These are phyloP conservation scores for Leccinum arenicola DNA, from an alignment of 768 basidiomycete genomes.

Conservation along the genomic window DNA sequence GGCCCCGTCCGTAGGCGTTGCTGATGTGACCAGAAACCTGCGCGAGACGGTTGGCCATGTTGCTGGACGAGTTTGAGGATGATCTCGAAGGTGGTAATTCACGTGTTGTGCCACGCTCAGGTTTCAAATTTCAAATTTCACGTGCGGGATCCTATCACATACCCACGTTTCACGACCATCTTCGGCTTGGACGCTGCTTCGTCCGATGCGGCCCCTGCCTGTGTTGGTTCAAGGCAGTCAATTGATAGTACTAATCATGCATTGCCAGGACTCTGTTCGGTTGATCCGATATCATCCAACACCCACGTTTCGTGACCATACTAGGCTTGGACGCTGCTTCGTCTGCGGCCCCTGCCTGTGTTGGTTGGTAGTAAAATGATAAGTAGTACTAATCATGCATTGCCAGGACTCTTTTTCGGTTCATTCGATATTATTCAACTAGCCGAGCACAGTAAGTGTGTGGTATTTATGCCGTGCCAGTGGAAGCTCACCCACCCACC, in stretches of 20 bases:
- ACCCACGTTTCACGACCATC: not conserved
- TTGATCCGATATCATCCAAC: conserved; percentile 9
- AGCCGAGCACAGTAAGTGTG: not conserved
- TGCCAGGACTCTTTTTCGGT: not conserved
- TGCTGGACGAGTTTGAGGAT: not conserved
- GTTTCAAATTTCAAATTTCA: not conserved
- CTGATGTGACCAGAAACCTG: conserved; percentile 72
- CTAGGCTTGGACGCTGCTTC: not conserved
- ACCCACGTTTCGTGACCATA: not conserved
- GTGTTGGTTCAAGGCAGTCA: not conserved
- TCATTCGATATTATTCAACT: conserved; percentile 10
- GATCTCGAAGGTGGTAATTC: not conserved
- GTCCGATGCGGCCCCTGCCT: too few species aligned
- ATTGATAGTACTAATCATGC: not conserved
- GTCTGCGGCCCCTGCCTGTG: too few species aligned
- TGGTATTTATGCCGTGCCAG: not conserved
- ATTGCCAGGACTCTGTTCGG: not conserved
- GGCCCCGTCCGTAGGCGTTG: conserved; percentile 48
- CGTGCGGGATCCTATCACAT: too few species aligned
- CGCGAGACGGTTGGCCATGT: conserved; percentile 53
- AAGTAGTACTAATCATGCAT: not conserved
- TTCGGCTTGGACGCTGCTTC: not conserved
- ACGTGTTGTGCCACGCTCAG: not conserved
- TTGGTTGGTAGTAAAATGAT: not conserved
- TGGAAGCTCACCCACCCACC: not conserved